Conservation (phyloP, 75 land plant species). For the Picea glauca region DNA sequence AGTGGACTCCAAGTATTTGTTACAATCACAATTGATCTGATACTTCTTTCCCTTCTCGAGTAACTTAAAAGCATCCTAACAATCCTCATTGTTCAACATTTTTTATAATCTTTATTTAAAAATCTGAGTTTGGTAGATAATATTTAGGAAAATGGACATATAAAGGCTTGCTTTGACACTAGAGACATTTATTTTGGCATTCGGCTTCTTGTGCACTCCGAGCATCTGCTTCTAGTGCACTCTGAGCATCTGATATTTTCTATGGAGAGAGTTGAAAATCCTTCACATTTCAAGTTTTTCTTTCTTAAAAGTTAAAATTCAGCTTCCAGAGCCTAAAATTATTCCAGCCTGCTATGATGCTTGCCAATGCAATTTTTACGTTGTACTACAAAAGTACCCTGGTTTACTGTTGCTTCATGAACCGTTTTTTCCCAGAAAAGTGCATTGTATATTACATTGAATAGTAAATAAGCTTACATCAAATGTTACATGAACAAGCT, state of each 20-base stretch:
- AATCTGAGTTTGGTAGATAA: background rate
- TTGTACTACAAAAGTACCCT: background rate
- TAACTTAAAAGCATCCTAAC: background rate
- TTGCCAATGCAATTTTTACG: background rate
- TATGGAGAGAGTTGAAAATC: background rate
- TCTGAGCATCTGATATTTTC: background rate
- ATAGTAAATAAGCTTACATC: too few relatives aligned
- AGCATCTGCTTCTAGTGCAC: background rate
- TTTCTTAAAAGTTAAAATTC: background rate
- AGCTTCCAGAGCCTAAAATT: too few relatives aligned
- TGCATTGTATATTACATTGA: too few relatives aligned
- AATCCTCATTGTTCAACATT: background rate
- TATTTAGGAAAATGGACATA: background rate
- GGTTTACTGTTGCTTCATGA: background rate
- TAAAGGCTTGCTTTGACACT: conserved; percentile 2
- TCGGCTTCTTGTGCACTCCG: background rate
- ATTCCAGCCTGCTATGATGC: background rate
- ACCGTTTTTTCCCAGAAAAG: too few relatives aligned
- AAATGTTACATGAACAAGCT: too few relatives aligned
- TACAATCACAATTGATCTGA: background rate
- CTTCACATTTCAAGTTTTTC: background rate
- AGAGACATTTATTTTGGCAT: background rate
- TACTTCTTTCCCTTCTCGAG: background rate
- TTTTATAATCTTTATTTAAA: background rate
- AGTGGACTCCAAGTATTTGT: conserved; percentile 10